Conservation (phyloP, 148 eudicot species). For the Talinum fruticosum region DNA sequence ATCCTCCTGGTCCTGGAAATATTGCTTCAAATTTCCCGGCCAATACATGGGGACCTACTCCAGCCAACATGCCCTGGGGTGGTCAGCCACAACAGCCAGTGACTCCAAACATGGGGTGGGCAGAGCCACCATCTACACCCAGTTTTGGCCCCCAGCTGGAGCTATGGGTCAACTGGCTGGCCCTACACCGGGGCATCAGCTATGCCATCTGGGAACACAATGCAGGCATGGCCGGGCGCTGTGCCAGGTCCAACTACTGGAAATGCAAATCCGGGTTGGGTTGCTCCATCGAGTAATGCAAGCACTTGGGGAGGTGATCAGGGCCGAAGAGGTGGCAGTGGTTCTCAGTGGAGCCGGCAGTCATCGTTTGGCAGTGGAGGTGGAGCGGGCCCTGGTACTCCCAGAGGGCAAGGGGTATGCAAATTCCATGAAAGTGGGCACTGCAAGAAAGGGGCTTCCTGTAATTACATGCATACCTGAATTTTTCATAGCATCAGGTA, state of each 20-base stretch:
- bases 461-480: slow-evolving; percentile 40
- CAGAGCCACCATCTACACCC: slow-evolving; percentile 33
- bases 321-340: slow-evolving; percentile 39
- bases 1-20: slow-evolving; percentile 42
- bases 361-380: slow-evolving; percentile 45
- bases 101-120: slow-evolving; percentile 68
- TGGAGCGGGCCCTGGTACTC: slow-evolving; percentile 8
- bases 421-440: slow-evolving; percentile 39
- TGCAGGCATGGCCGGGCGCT: slow-evolving; percentile 43
- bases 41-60: slow-evolving; percentile 48
- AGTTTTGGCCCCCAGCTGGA: slow-evolving; percentile 34
- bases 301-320: slow-evolving; percentile 44
- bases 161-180: slow-evolving; percentile 31
- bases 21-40: slow-evolving; percentile 37
- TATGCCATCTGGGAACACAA: slow-evolving; percentile 13
- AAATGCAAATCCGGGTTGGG: slow-evolving; percentile 44
- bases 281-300: slow-evolving; percentile 36
- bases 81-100: slow-evolving; percentile 37
- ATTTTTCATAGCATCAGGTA: slow-evolving; percentile 12
- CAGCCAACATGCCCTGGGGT: slow-evolving; percentile 55
- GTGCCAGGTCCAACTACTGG: slow-evolving; percentile 33
- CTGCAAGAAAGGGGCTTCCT: slow-evolving; percentile 49
- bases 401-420: slow-evolving; percentile 33
- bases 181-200: slow-evolving; percentile 39
- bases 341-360: slow-evolving; percentile 51